A percentile compares a stretch with the other conserved stretches of the same genome.
Evolutionary conservation across 108 stramenopile species (phyloP).

Genomic region (Cyclotella cryptica): DNA sequence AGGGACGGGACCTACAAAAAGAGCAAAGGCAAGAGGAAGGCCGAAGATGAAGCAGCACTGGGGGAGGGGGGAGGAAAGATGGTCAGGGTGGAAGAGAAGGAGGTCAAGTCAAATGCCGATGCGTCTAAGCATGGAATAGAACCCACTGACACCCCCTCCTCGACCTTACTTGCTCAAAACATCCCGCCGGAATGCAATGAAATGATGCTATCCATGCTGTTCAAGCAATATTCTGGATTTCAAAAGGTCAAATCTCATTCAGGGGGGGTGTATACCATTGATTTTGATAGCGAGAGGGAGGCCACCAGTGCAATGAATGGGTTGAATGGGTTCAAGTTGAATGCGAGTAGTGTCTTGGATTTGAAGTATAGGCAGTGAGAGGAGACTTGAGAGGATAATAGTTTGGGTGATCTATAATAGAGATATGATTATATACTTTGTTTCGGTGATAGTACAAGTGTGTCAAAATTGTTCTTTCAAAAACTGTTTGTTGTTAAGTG

Average conservation of each 20-base stretch:
- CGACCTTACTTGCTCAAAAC: constrained; percentile 73
- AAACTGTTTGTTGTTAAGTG: no score
- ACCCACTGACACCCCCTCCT: constrained; percentile 61
- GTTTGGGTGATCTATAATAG: no score
- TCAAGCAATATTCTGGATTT: constrained; percentile 92
- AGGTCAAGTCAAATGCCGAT: constrained; percentile 13
- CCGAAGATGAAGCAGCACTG: constrained; percentile 34
- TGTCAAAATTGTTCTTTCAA: no score
- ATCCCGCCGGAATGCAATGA: constrained; percentile 88
- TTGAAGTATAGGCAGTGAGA: constrained; percentile 78
- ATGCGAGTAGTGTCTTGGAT: constrained; percentile 77
- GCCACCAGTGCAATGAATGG: constrained; percentile 87
- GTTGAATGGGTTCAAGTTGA: constrained; percentile 93
- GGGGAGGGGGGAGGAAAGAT: constrained; percentile 3
- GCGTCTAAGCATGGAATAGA: constrained; percentile 25
- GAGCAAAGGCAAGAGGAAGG: constrained; percentile 52
- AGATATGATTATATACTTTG: no score
- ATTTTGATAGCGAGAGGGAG: constrained; percentile 89
- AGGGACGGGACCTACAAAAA: constrained; percentile 86
- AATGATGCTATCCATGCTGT: constrained; percentile 93
- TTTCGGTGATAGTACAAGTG: no score
- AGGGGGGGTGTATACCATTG: constrained; percentile 88
- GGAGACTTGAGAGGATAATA: no score
- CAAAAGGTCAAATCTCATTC: constrained; percentile 83
- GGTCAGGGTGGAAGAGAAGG: constrained; percentile 25